Base-by-base conservation (phyloP, 305 asterid genomes). In the Plantago coronopus region DNA sequence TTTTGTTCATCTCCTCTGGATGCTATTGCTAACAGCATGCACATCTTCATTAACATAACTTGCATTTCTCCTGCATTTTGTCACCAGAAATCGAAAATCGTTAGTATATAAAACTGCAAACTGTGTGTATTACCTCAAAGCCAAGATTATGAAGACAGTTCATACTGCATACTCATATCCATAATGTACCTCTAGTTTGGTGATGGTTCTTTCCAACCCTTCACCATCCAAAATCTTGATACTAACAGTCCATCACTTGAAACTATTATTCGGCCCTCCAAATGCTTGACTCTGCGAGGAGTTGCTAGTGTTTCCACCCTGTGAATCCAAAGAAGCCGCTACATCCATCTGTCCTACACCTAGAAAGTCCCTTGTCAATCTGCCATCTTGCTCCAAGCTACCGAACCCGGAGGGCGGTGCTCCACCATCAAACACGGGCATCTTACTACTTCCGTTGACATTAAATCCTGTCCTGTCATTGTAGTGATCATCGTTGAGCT, bases 281-380 rank as follows among this genome's bases (percentile, higher is more conserved):
- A 77, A 84, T 74, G 75, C 49, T 31, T 77, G 87, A 49, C 72
- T 61, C 19, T 73, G 78, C 13, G 76, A 68, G 17, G 51, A 59
- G 16, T 19, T 59, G 46, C 54, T 59, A 47, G 70, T 27, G 25
- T 54, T 71, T 69, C 72, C 74, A 40, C 48, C 48, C 46, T 76
- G 87, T 0, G 81, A 69, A 72, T 79, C 89, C 81, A 74, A 7
- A 2, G 84, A 42, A 42, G 71, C 50, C 72, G 78, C 27, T 72
- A 72, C 71, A 74, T 65, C 87, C 0, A 84, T 76, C 81, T 85
- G 87, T 5, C 94, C 91, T 3, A 88, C 94, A 12, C 96, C 96
- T 42, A 88, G 95, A 72, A 88, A 88, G 21, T 88, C 96, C 70
- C 96, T 80, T 0, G 96, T 88, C 65, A 85, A 58, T 37, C 94